These are phyloP conservation scores for Linnemannia elongata DNA, from an alignment of 192 early-diverging fungal genomes.

Conservation along the genomic window DNA sequence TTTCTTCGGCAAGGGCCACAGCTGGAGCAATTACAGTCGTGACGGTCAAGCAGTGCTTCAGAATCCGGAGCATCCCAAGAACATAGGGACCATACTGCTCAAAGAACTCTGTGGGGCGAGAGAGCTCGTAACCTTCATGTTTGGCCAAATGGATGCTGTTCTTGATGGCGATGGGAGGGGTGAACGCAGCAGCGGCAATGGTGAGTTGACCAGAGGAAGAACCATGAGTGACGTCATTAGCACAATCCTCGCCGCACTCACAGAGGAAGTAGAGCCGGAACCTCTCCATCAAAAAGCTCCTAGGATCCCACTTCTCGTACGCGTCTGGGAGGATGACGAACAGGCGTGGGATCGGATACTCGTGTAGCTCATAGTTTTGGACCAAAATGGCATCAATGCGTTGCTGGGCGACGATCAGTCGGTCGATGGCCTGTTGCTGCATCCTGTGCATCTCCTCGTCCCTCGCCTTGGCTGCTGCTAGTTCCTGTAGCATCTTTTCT, in stretches of 20 bases:
- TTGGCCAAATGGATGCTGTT: slow-evolving; percentile 8
- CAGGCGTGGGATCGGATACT: slow-evolving; percentile 20
- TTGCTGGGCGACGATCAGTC: neutral
- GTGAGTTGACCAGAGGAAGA: neutral
- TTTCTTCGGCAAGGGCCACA: neutral
- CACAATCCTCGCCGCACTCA: slow-evolving; percentile 8
- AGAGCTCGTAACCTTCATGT: slow-evolving; percentile 19
- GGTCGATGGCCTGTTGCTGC: slow-evolving; percentile 10
- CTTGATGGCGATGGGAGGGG: neutral
- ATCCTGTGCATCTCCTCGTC: slow-evolving; percentile 11
- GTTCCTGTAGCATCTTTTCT: neutral
- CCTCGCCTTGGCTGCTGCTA: slow-evolving; percentile 3
- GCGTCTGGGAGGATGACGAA: slow-evolving; percentile 18
- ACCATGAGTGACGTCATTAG: neutral
- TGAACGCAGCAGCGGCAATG: neutral
- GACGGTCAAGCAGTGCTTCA: neutral
- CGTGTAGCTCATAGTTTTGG: slow-evolving; percentile 31
- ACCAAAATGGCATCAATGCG: slow-evolving; percentile 7
- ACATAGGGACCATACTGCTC: slow-evolving; percentile 21
- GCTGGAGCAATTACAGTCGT: neutral
- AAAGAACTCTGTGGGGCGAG: slow-evolving; percentile 14
- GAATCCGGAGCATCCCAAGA: slow-evolving; percentile 2
- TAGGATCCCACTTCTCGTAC: neutral
- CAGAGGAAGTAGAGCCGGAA: slow-evolving; percentile 23
- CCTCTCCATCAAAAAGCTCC: neutral